Evolutionary conservation across 805 yeast genomes (phyloP).

Genomic region (Candida broadrunensis): DNA sequence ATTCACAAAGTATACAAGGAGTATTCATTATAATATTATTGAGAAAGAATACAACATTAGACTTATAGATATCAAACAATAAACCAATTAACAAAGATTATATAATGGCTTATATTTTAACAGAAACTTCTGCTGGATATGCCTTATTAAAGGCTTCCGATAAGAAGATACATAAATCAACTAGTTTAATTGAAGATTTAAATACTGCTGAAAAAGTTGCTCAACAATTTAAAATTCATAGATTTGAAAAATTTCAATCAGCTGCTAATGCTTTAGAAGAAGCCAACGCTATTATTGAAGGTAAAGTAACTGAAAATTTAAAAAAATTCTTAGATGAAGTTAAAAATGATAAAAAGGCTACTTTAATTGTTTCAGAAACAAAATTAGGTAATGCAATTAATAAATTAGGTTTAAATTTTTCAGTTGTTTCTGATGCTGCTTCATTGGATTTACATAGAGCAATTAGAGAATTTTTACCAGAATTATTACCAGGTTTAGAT

Average conservation of each 20-base stretch:
- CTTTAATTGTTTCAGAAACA: constrained; percentile 89
- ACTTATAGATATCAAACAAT: constrained; percentile 1
- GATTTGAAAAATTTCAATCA: constrained; percentile 89
- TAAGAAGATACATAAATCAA: constrained; percentile 90
- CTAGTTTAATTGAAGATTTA: constrained; percentile 70
- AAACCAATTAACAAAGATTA: no score
- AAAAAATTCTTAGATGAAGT: constrained; percentile 71
- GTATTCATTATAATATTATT: no score
- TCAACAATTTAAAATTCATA: constrained; percentile 88
- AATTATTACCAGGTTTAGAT: constrained; percentile 86
- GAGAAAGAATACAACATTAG: background rate
- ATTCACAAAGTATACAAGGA: no score
- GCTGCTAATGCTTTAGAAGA: constrained; percentile 97
- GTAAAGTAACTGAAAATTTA: constrained; percentile 85
- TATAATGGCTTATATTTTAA: constrained; percentile 79
- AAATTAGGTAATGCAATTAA: constrained; percentile 95
- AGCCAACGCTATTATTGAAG: constrained; percentile 87
- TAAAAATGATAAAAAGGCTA: constrained; percentile 78
- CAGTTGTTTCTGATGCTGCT: constrained; percentile 92
- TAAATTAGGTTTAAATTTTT: constrained; percentile 84
- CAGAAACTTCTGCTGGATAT: constrained; percentile 99
- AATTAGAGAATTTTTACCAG: constrained; percentile 90
- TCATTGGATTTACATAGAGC: constrained; percentile 94
- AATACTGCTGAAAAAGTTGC: constrained; percentile 81
- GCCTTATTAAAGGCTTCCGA: constrained; percentile 97